Evolutionary conservation across 192 early-diverging fungal species (phyloP), one percentile per base, ranked within the genome.

Genomic region (Geosiphon pyriformis): DNA sequence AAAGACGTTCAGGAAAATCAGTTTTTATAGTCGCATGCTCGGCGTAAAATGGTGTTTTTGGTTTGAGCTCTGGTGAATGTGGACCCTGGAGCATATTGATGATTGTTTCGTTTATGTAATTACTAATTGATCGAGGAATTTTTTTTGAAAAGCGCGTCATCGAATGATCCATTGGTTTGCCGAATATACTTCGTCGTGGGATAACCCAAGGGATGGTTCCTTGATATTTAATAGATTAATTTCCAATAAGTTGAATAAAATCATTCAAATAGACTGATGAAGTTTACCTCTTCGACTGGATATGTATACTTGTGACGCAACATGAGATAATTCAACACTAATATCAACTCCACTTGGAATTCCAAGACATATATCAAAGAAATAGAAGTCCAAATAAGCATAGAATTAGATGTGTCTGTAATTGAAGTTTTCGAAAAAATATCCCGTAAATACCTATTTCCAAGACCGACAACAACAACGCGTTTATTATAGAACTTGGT

Each of bases 381-480:
- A 1, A 6, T 48, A 32, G 11, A 34, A 61, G 12, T 26, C 20
- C 20, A 47, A n/a, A 23, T 46, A 29, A 46, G 37, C 12, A 26
- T 61, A 33, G 33, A 34, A 30, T n/a, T 33, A n/a, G 2, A n/a
- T 11, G n/a, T 31, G n/a, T n/a, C n/a, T n/a, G n/a, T n/a, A 42
- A 47, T 34, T 27, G 26, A 2, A 25, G 18, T 27, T 46, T 46
- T 46, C 42, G 6, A 46, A 46, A 46, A 46, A 46, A 46, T 46
- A 27, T 55, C 17, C 29, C 18, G n/a, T n/a, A n/a, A n/a, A 20
- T 54, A 65, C 64, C 64, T 65, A 65, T 85, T 87, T 1, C 85
- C 85, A 31, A 81, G 55, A 32, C 83, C 85, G 42, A 87, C 77
- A 2, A 87, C 72, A 1, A 85, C 54, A 1, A 87, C 80, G 7